Base-by-base conservation (phyloP, 352 stramenopile genomes). In the Phytophthora crassamura region DNA sequence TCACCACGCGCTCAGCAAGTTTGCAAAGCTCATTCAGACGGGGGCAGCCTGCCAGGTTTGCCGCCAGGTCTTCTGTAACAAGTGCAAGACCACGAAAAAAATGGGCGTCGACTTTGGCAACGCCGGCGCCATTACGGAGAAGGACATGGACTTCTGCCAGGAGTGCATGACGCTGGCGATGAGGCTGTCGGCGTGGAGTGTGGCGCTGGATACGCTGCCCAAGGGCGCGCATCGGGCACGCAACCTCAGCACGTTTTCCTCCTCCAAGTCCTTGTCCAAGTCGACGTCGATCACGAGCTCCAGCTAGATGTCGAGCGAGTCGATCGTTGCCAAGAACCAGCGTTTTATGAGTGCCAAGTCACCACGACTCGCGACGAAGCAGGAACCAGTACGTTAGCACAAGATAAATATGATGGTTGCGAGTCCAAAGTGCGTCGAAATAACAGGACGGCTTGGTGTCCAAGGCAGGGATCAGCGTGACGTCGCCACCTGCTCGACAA, bases 71-170 rank as follows among this genome's bases (percentile, higher is more conserved):
- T 72, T 81, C 38, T 88, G 79, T 43, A 52, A 38, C 40, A 81
- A 80, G 53, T 88, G 79, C 54, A 67, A 67, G 0, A 62, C 77
- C 10, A 49, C 62, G 47, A 86, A 84, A 51, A 70, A 58, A 14
- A 50, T 78, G 22, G 69, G 62, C 4, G 59, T 78, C 33, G 71
- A 78, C 63, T 47, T 89, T 18, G 59, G 63, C 15, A 69, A 75
- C 12, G 32, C 52, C 22, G 16, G 62, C 28, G 69, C 61, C 1
- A 68, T 79, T 32, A 79, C 74, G 7, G 67, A 80, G 45, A 79
- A 75, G 28, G 22, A 69, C 45, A 72, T 90, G 50, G 46, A 70
- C 33, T 90, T 87, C 56, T 90, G 81, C 48, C 54, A 75, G 16
- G 61, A 65, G 8, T 90, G 81, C 54, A 64, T 88, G 14, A 40